Percentiles rank a stretch among this genome's conserved stretches.
Evolutionary conservation across 495 filamentous ascomycete species (phyloP).

Genomic region (Daldinia childiae): DNA sequence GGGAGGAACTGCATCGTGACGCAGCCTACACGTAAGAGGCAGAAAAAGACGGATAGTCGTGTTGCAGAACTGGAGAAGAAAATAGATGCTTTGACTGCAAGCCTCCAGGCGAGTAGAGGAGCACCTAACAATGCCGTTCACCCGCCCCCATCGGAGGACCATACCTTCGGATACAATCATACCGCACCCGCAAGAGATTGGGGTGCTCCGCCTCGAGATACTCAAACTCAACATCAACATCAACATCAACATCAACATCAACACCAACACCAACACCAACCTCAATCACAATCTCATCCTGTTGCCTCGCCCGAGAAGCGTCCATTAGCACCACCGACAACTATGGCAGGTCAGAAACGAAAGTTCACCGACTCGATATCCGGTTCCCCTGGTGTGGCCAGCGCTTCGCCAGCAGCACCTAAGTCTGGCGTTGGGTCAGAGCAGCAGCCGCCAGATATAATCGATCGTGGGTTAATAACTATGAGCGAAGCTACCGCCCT

Average conservation of each 20-base stretch:
- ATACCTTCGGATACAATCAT: conserved; percentile 37
- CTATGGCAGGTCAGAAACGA: conserved; percentile 59
- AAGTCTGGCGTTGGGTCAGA: neutral
- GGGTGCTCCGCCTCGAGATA: conserved; percentile 43
- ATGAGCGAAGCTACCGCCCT: conserved; percentile 68
- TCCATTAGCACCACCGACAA: conserved; percentile 45
- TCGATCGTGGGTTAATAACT: conserved; percentile 74
- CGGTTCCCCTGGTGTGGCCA: conserved; percentile 23
- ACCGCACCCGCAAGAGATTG: conserved; percentile 34
- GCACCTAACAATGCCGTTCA: conserved; percentile 23
- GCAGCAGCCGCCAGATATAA: conserved; percentile 66
- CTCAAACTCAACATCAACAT: conserved; percentile 8
- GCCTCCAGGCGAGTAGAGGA: conserved; percentile 67
- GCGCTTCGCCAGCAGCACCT: conserved; percentile 14
- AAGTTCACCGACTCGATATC: conserved; percentile 51
- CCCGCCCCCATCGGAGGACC: conserved; percentile 40
- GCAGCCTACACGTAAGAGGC: conserved; percentile 81
- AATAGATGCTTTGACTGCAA: conserved; percentile 87
- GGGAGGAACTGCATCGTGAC: conserved; percentile 82
- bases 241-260: conserved; percentile 6
- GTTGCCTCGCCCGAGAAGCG: conserved; percentile 37
- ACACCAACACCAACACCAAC: neutral
- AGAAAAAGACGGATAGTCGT: conserved; percentile 92
- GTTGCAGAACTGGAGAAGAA: conserved; percentile 95
- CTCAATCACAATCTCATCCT: conserved; percentile 18